Conservation (phyloP, 1,139 yeast species). For the Kluyveromyces sp. region DNA sequence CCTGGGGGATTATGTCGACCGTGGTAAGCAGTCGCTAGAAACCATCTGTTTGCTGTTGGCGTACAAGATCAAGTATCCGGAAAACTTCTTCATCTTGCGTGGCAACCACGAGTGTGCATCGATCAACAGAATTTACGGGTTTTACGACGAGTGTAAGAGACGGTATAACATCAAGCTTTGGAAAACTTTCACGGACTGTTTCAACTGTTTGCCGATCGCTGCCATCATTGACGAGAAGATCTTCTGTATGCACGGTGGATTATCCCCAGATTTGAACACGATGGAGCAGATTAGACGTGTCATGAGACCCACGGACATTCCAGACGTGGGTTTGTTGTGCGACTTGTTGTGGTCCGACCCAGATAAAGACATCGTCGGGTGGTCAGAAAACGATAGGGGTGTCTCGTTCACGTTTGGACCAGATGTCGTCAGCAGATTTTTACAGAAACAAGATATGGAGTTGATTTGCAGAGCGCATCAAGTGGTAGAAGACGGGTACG, state of each 20-base stretch:
- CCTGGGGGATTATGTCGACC: constrained; percentile 94
- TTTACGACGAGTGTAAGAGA: constrained; percentile 95
- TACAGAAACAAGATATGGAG: constrained; percentile 96
- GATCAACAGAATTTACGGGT: constrained; percentile 93
- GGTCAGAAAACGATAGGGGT: constrained; percentile 98
- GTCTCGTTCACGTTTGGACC: constrained; percentile 97
- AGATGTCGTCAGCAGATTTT: constrained; percentile 87
- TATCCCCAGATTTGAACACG: constrained; percentile 91
- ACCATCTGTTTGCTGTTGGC: constrained; percentile 89
- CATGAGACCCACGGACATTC: constrained; percentile 98
- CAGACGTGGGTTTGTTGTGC: constrained; percentile 92
- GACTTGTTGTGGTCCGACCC: constrained; percentile 98
- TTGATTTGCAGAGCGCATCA: constrained; percentile 97
- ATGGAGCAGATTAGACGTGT: constrained; percentile 98
- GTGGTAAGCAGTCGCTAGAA: constrained; percentile 95
- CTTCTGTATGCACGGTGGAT: constrained; percentile 98
- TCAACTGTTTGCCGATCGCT: constrained; percentile 96
- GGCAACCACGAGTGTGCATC: constrained; percentile 98
- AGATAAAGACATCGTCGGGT: constrained; percentile 93
- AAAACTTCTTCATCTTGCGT: constrained; percentile 87
- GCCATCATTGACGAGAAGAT: constrained; percentile 96
- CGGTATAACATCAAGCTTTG: constrained; percentile 94
- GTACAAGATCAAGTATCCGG: constrained; percentile 94
- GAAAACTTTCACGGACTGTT: constrained; percentile 97
- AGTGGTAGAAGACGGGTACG: constrained; percentile 98